Evolutionary conservation across 2,329 filamentous ascomycete species (phyloP), one percentile per base, ranked within the genome.

Genomic region (Gnomoniopsis sp.): DNA sequence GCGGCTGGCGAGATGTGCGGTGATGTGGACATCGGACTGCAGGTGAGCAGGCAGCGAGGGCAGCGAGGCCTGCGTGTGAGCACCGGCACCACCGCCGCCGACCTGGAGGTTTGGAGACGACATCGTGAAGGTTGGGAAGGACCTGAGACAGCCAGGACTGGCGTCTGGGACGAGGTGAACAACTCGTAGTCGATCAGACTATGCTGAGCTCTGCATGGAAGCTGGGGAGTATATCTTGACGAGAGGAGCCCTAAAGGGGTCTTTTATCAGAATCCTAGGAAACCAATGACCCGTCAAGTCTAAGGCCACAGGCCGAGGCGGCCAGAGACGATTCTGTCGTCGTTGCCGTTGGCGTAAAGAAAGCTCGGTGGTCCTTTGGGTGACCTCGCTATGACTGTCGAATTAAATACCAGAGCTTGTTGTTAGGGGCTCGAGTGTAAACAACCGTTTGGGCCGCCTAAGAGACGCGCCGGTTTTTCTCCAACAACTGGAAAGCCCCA

Each of bases 31-130:
- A 49, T 74, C 72, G 57, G 72, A 74, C 75, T 92, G 88, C 53
- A 88, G 82, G 78, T 92, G 95, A 62, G 90, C 86, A 50, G 95
- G 93, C 65, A 99, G 80, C 62, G 91, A 88, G 22, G 93, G 92
- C 68, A 99, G 80, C 61, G 93, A 97, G 59, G 91, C 85, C 76
- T 96, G 91, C 63, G 82, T 91, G 78, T 88, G 91, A 76, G 85
- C 82, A 61, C 84, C 85, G 26, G 26, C 26, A 72, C 81, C 83
- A 70, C 71, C 72, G 69, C 76, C 72, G 61, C 74, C 74, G 64
- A 76, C 77, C 62, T 81, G 80, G 62, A 84, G 74, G 69, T 81
- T 85, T 12, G 53, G 53, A 74, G 82, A 78, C 70, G 85, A 79
- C 85, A 88, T 89, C 71, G 66, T 78, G 72, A 72, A 68, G 72